These are phyloP conservation scores for Caloboletus firmus DNA, from an alignment of 1,284 basidiomycete species.

Conservation along the genomic window DNA sequence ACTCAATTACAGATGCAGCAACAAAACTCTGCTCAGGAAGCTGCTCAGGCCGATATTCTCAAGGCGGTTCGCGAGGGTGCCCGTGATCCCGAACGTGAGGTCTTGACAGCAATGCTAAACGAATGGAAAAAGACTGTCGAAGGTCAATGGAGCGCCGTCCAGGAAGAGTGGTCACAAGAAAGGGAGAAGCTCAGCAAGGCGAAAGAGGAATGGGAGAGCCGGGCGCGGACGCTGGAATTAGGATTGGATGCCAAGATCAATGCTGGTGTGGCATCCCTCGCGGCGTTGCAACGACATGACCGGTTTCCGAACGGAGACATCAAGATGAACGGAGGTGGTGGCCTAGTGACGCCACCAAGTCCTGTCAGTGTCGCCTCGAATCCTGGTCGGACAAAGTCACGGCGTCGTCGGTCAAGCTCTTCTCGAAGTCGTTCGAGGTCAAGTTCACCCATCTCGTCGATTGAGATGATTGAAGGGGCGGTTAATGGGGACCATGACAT, in stretches of 20 bases:
- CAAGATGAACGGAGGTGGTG: conserved; percentile 42
- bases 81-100: conserved; percentile 41
- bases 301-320: conserved; percentile 37
- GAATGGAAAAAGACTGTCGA: conserved; percentile 76
- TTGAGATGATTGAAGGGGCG: conserved; percentile 35
- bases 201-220: conserved; percentile 80
- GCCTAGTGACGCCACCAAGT: conserved; percentile 71
- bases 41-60: conserved; percentile 41
- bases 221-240: conserved; percentile 44
- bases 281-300: conserved; percentile 39
- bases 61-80: conserved; percentile 38
- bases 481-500: conserved; percentile 23
- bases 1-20: conserved; percentile 41
- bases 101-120: conserved; percentile 52
- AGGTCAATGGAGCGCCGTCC: conserved; percentile 65
- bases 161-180: conserved; percentile 82
- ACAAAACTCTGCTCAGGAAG: conserved; percentile 45
- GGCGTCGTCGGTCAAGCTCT: conserved; percentile 36
- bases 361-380: conserved; percentile 68
- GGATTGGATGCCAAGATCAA: conserved; percentile 47
- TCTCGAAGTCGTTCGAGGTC: conserved; percentile 34
- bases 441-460: conserved; percentile 37
- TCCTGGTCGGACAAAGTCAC: conserved; percentile 41
- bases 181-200: conserved; percentile 73
- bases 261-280: conserved; percentile 44